Evolutionary conservation across 768 basidiomycete genomes (phyloP), one percentile per base, ranked within the genome.

Genomic region (Lactarius akahatsu): DNA sequence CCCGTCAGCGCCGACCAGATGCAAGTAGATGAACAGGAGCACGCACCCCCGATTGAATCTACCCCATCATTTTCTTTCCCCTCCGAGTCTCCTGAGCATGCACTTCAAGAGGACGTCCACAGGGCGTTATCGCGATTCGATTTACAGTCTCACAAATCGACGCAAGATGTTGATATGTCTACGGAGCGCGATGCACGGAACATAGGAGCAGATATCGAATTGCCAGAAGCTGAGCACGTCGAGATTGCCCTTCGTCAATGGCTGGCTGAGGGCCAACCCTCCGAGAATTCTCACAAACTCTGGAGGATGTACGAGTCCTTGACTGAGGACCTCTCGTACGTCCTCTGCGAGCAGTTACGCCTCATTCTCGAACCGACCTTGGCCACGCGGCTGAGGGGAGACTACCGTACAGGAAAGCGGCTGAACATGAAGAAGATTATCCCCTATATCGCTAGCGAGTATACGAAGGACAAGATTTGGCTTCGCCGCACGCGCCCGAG

Each of bases 391-490:
- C 82, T 99, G 54, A 90, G 91, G 77, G 97, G 97, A 45, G 97
- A 98, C 80, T 99, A 97, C 77, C 91, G 96, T 36, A 96, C 93
- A 0, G 97, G 97, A 61, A 99, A 99, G 78, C 85, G 96, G 23
- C 84, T 99, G 36, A 98, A 98, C 77, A 98, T 98, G 96, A 94
- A 96, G 76, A 96, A 96, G 78, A 94, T 98, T 76, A 96, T 99
- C 67, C 87, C 92, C 3, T 98, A 96, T 81, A 96, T 99, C 67
- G 96, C 97, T 41, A 93, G 91, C 78, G 97, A 99, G 78, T 99
- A 93, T 80, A 98, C 96, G 60, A 98, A 98, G 76, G 96, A 99
- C 83, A 96, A 96, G 78, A 98, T 98, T 70, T 99, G 97, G 97
- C 81, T 98, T 41, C 89, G 96, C 30, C 85, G 97, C 26, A 97